Evolutionary conservation across 1,139 yeast species (phyloP).

Genomic region (Meyerozyma athensensis): DNA sequence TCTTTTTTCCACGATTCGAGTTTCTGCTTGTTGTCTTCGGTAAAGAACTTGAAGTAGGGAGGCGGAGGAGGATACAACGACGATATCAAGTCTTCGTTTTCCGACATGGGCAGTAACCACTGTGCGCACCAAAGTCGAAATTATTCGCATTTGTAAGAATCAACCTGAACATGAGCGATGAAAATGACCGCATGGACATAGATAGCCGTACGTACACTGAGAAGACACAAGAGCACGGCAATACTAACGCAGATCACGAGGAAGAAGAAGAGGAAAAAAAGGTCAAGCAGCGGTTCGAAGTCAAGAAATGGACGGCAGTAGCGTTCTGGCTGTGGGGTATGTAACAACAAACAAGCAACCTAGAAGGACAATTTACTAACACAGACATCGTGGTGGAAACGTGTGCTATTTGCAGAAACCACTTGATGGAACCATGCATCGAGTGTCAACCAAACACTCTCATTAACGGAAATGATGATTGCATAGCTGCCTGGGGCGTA

Average conservation of each 20-base stretch:
- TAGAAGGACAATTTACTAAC: constrained; percentile 19
- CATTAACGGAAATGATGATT: constrained; percentile 63
- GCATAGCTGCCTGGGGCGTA: constrained; percentile 96
- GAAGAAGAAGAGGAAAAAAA: constrained; percentile 13
- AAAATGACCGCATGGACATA: constrained; percentile 14
- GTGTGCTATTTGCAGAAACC: constrained; percentile 98
- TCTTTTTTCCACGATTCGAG: constrained; percentile 20
- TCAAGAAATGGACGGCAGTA: constrained; percentile 88
- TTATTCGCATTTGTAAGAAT: constrained; percentile 3
- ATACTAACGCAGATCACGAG: constrained; percentile 9
- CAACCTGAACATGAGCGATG: constrained; percentile 4
- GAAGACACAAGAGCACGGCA: neutral
- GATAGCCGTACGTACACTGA: constrained; percentile 12
- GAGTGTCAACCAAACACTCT: constrained; percentile 90
- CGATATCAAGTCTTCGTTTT: constrained; percentile 43
- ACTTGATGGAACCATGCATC: constrained; percentile 97
- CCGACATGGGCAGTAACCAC: constrained; percentile 11
- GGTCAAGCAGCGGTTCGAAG: constrained; percentile 40
- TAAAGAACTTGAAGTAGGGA: constrained; percentile 63
- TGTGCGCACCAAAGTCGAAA: neutral
- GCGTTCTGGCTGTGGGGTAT: constrained; percentile 99
- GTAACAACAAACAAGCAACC: constrained; percentile 15
- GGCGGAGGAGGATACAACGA: constrained; percentile 89
- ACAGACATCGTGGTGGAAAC: constrained; percentile 82
- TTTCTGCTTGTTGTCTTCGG: constrained; percentile 50